phyloP scores from a whole-genome alignment of 805 yeast genomes.

The Priceomyces castillae region DNA sequence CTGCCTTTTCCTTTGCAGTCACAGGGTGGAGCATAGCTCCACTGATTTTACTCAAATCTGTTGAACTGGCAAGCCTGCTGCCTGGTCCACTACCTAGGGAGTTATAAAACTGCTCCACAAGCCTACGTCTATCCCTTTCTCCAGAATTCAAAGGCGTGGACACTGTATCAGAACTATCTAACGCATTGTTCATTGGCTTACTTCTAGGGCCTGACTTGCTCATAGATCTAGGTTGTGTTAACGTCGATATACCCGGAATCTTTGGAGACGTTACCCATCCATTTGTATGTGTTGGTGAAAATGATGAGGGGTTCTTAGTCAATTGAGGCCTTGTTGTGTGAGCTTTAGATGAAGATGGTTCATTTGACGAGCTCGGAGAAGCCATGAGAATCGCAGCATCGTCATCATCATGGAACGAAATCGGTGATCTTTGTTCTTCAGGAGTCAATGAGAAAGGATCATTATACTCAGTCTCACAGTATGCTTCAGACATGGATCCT shows the following conservation, averaged over 20 bases:
- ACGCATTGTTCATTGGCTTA: too few relatives aligned
- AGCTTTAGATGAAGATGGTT: neutral
- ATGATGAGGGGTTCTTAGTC: neutral
- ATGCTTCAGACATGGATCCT: neutral
- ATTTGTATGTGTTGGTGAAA: neutral
- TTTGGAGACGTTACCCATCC: conserved; percentile 7
- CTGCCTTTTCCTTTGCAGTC: neutral
- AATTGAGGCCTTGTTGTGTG: neutral
- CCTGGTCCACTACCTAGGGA: conserved; percentile 17
- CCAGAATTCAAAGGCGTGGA: conserved; percentile 5
- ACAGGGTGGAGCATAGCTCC: neutral
- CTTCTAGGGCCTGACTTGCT: neutral
- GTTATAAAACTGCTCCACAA: conserved; percentile 42
- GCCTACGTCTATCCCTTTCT: conserved; percentile 26
- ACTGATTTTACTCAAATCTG: conserved; percentile 1
- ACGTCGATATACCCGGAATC: conserved; percentile 4
- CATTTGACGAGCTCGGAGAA: neutral
- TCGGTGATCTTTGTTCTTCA: neutral
- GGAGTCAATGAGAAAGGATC: neutral
- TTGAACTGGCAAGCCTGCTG: neutral
- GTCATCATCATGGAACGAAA: neutral
- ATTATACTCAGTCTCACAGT: neutral
- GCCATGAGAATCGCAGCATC: neutral
- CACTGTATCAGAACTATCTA: neutral
- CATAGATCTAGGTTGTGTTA: conserved; percentile 2